Conservation (phyloP, 2,329 filamentous ascomycete genomes). For the Ophiostoma montium region DNA sequence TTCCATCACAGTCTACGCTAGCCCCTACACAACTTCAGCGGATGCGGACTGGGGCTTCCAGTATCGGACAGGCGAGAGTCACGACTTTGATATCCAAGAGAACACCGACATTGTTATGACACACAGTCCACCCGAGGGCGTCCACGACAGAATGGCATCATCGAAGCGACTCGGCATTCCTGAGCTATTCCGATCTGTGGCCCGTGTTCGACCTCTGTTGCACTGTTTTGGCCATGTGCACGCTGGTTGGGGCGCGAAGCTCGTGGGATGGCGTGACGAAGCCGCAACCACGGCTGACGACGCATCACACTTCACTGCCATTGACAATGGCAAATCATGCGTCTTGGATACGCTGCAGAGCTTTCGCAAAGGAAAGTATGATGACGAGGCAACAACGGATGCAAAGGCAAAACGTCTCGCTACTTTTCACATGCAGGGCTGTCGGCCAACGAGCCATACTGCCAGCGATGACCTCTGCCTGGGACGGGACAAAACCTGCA, state of each 20-base stretch:
- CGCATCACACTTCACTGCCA: background rate
- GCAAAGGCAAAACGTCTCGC: background rate
- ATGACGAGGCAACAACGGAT: background rate
- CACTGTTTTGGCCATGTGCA: background rate
- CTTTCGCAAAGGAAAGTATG: background rate
- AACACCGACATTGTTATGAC: background rate
- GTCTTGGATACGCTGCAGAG: background rate
- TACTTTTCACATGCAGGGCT: background rate
- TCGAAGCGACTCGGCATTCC: background rate
- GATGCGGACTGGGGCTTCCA: conserved; percentile 34
- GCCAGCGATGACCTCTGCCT: background rate
- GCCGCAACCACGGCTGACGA: background rate
- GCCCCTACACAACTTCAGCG: conserved; percentile 34
- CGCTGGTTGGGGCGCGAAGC: background rate
- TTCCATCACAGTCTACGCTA: conserved; percentile 34
- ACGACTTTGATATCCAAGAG: background rate
- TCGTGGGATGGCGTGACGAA: background rate
- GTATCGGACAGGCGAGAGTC: conserved; percentile 23
- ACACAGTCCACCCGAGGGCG: background rate
- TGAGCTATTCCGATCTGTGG: background rate
- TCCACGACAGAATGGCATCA: background rate
- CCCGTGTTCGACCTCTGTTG: background rate
- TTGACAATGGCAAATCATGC: background rate
- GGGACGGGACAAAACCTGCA: background rate
- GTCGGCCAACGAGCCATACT: background rate